Evolutionary conservation across 1,139 yeast genomes (phyloP), one percentile per base, ranked within the genome.

Genomic region (Scheffersomyces quercinus): DNA sequence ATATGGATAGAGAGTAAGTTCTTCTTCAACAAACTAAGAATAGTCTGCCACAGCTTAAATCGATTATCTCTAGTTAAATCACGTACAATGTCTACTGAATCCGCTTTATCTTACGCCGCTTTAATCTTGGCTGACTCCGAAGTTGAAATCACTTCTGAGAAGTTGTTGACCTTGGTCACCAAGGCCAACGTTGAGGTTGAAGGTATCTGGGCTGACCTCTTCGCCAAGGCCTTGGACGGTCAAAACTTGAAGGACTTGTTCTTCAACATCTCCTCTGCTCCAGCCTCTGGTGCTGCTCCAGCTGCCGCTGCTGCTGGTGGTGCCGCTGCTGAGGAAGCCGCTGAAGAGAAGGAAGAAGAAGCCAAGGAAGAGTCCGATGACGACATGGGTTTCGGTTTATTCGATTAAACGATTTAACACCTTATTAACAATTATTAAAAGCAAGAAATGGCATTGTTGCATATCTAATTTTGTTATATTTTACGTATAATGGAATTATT

Each of bases 91-190:
- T 78, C 83, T 58, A 63, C 70, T 60, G 79, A 74, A 71, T 76
- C 88, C 59, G 82, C 87, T 64, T 81, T 83, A 65, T 82, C 89
- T 58, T 83, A 83, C 80, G 97, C 98, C 74, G 95, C 99, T 73
- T 87, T 91, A 77, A 90, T 91, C 82, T 83, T 91, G 77, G 97
- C 97, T 62, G 98, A 91, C 77, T 88, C 97, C 66, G 97, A 90
- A 69, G 80, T 89, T 70, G 97, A 89, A 76, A 82, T 91, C 84
- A 75, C 97, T 66, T 73, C 97, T 66, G 97, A 90, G 75, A 90
- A 90, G 85, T 82, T 93, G 70, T 71, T 79, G 69, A 76, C 96
- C 63, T 52, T 54, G 53, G 75, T 89, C 73, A 76, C 90, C 75
- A 77, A 83, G 73, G 91, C 96, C 63, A 52, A 52, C 51, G 46